These are phyloP conservation scores for Ochetophila trinervis DNA, from an alignment of 306 rosid species.

Conservation along the genomic window DNA sequence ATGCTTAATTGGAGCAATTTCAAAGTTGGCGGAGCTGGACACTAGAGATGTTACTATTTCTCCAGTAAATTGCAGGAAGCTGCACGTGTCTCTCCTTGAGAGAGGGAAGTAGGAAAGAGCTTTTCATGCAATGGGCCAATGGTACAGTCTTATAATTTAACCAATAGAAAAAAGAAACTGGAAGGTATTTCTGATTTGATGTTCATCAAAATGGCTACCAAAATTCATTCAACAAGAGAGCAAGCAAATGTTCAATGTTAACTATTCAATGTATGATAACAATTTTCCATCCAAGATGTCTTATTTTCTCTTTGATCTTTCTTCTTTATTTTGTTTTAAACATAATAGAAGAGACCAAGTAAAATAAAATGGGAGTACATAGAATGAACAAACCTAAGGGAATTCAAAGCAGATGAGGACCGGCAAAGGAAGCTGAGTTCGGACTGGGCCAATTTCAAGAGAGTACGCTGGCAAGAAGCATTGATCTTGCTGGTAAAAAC, in stretches of 20 bases:
- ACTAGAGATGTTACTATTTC: too few relatives aligned
- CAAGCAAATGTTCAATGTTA: too few relatives aligned
- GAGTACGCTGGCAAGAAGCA: conserved; percentile 62
- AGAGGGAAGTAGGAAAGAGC: too few relatives aligned
- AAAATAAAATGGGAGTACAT: neutral
- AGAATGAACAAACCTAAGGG: conserved; percentile 49
- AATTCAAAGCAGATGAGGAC: conserved; percentile 27
- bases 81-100: too few relatives aligned
- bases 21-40: too few relatives aligned
- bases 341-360: neutral
- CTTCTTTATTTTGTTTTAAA: neutral
- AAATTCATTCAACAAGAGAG: too few relatives aligned
- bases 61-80: too few relatives aligned
- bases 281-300: neutral
- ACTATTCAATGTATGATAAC: neutral
- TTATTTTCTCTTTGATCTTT: neutral
- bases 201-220: too few relatives aligned
- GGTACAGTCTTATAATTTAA: too few relatives aligned
- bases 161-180: too few relatives aligned
- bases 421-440: conserved; percentile 71
- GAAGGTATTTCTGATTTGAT: too few relatives aligned
- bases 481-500: conserved; percentile 49
- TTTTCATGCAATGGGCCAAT: too few relatives aligned
- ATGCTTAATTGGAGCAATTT: neutral
- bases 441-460: conserved; percentile 58